These are phyloP conservation scores for Clarireedia sp. DNA, from an alignment of 2,329 filamentous ascomycete genomes.

Conservation along the genomic window DNA sequence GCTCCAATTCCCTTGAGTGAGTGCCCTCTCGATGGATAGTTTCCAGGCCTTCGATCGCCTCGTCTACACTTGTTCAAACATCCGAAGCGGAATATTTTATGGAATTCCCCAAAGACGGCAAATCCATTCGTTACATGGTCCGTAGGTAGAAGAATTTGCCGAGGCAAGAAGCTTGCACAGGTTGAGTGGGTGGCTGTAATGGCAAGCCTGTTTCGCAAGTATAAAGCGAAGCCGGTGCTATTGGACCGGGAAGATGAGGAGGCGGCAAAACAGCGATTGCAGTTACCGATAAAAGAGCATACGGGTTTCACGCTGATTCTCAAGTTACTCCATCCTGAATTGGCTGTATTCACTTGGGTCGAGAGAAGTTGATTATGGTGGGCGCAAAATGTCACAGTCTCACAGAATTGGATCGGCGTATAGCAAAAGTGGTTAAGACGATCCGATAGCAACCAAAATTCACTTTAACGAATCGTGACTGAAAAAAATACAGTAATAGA, in stretches of 20 bases:
- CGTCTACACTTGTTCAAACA: background rate
- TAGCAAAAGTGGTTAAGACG: too few species aligned
- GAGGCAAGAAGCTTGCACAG: slow-evolving; percentile 14
- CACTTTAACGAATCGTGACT: too few species aligned
- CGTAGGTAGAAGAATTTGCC: slow-evolving; percentile 31
- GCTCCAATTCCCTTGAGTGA: background rate
- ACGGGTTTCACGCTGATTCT: background rate
- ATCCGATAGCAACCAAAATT: too few species aligned
- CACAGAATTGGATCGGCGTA: too few species aligned
- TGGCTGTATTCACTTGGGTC: background rate
- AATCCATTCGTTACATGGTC: slow-evolving; percentile 1
- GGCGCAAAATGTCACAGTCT: too few species aligned
- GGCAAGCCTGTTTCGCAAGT: background rate
- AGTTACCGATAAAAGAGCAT: background rate
- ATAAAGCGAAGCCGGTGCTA: background rate
- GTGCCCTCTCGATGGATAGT: background rate
- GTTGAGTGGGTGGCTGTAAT: background rate
- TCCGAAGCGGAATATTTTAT: background rate
- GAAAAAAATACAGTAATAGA: too few species aligned
- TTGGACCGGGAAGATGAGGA: background rate
- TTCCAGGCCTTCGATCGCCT: background rate
- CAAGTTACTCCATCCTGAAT: background rate
- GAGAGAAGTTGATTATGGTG: background rate
- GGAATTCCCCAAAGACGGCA: background rate
- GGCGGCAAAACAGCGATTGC: background rate